Evolutionary conservation across 257 asterid species (phyloP).

Genomic region (Oldenlandia corymbosa): DNA sequence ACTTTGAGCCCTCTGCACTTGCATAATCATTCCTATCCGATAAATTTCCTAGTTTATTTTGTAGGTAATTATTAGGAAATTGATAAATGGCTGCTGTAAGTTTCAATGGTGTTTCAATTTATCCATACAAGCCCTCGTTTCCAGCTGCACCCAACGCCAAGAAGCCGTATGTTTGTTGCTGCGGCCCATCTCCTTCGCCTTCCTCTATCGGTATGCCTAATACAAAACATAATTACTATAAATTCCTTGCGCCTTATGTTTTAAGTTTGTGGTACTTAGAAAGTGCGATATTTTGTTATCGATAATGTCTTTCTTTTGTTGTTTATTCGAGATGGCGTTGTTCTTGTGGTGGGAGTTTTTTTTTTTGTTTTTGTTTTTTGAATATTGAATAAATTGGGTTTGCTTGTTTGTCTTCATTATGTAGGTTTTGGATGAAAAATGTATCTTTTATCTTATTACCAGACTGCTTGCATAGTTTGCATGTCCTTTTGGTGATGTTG

Average conservation of each 20-base stretch:
- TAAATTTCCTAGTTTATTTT: neutral
- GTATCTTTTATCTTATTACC: too few relatives aligned
- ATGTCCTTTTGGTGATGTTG: neutral
- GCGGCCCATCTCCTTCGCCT: slow-evolving; percentile 36
- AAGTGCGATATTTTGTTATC: neutral
- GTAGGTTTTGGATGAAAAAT: too few relatives aligned
- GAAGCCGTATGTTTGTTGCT: slow-evolving; percentile 45
- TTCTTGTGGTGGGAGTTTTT: neutral
- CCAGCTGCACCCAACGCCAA: slow-evolving; percentile 27
- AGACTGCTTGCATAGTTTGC: neutral
- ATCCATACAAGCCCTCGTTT: slow-evolving; percentile 40
- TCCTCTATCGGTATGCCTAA: slow-evolving; percentile 36
- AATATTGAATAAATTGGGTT: neutral
- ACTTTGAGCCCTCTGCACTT: neutral
- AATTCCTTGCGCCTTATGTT: too few relatives aligned
- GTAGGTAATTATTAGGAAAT: too few relatives aligned
- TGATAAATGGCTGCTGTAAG: slow-evolving; percentile 45
- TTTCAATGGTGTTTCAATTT: slow-evolving; percentile 41
- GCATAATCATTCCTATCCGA: neutral
- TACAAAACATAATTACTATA: too few relatives aligned
- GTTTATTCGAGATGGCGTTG: neutral
- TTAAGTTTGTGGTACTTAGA: neutral
- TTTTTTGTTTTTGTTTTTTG: neutral
- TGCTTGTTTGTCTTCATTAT: neutral
- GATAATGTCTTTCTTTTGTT: neutral